phyloP scores from a whole-genome alignment of 2,329 filamentous ascomycete species.

The Aspergillus sp. region DNA sequence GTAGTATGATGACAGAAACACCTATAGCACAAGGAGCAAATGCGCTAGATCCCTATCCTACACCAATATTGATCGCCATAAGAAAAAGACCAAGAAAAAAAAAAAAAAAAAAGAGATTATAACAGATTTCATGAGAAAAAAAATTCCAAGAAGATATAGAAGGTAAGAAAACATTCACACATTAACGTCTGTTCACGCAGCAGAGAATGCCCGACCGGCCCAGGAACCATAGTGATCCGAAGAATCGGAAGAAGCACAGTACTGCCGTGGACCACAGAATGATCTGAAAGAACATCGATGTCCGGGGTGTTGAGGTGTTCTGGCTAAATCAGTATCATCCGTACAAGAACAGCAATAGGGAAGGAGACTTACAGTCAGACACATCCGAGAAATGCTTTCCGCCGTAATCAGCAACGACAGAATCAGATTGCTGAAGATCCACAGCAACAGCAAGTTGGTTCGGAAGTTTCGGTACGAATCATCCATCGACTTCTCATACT shows the following conservation, averaged over 20 bases:
- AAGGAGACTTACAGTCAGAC: slow-evolving; percentile 64
- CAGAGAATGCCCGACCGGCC: slow-evolving; percentile 89
- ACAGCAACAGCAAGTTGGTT: slow-evolving; percentile 80
- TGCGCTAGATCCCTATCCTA: not conserved
- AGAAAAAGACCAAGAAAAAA: not conserved
- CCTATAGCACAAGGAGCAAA: not conserved
- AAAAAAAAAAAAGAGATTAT: not conserved
- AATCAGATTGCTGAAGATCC: slow-evolving; percentile 88
- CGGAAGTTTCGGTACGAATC: slow-evolving; percentile 99
- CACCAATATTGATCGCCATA: not conserved
- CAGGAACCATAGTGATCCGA: slow-evolving; percentile 86
- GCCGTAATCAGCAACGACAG: slow-evolving; percentile 81
- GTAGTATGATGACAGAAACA: no score
- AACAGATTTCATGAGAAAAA: not conserved
- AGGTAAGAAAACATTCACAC: not conserved
- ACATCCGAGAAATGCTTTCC: slow-evolving; percentile 72
- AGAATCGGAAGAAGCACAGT: slow-evolving; percentile 77
- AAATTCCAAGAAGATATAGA: not conserved
- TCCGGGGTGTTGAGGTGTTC: slow-evolving; percentile 62
- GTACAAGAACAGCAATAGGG: not conserved
- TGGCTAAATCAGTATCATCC: slow-evolving; percentile 23
- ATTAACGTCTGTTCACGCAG: slow-evolving; percentile 73
- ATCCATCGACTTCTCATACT: slow-evolving; percentile 78
- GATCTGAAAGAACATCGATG: slow-evolving; percentile 82
- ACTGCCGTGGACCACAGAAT: slow-evolving; percentile 80